These are phyloP conservation scores for Colletotrichum higginsianum DNA, from an alignment of 2,329 filamentous ascomycete species.

Conservation along the genomic window DNA sequence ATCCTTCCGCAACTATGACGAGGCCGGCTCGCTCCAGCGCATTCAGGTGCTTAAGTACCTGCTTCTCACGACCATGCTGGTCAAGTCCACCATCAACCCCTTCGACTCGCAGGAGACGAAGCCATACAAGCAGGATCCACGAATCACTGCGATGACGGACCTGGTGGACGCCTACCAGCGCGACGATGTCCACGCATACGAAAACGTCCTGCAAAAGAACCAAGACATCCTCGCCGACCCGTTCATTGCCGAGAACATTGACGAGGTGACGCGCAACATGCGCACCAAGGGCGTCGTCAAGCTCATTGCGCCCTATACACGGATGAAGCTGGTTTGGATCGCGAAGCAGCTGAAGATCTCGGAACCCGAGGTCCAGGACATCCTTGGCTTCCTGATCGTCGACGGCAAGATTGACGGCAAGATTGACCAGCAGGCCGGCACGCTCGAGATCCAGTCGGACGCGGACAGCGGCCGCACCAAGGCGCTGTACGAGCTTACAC, in stretches of 20 bases:
- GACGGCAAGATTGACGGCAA: slow-evolving; percentile 89
- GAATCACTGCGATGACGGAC: slow-evolving; percentile 97
- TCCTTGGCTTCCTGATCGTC: slow-evolving; percentile 93
- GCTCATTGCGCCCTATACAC: slow-evolving; percentile 93
- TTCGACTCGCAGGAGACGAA: slow-evolving; percentile 99
- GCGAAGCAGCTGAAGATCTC: slow-evolving; percentile 90
- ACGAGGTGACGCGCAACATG: slow-evolving; percentile 98
- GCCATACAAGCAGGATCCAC: slow-evolving; percentile 95
- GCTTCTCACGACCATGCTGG: slow-evolving; percentile 96
- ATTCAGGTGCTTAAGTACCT: slow-evolving; percentile 99
- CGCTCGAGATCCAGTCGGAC: slow-evolving; percentile 82
- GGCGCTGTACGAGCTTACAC: slow-evolving; percentile 81
- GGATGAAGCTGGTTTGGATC: slow-evolving; percentile 91
- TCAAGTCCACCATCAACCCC: slow-evolving; percentile 98
- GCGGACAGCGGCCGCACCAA: slow-evolving; percentile 81
- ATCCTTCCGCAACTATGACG: slow-evolving; percentile 98
- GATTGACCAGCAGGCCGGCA: slow-evolving; percentile 90
- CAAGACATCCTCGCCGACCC: slow-evolving; percentile 90
- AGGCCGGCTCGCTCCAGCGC: slow-evolving; percentile 94
- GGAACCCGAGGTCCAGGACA: slow-evolving; percentile 90
- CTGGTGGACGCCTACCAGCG: slow-evolving; percentile 96
- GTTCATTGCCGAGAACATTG: slow-evolving; percentile 99
- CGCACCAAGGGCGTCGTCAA: slow-evolving; percentile 95
- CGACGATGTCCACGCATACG: slow-evolving; percentile 93
- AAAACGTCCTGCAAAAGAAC: slow-evolving; percentile 88